phyloP scores from a whole-genome alignment of 192 early-diverging fungal genomes.

The Gigaspora rosea region DNA sequence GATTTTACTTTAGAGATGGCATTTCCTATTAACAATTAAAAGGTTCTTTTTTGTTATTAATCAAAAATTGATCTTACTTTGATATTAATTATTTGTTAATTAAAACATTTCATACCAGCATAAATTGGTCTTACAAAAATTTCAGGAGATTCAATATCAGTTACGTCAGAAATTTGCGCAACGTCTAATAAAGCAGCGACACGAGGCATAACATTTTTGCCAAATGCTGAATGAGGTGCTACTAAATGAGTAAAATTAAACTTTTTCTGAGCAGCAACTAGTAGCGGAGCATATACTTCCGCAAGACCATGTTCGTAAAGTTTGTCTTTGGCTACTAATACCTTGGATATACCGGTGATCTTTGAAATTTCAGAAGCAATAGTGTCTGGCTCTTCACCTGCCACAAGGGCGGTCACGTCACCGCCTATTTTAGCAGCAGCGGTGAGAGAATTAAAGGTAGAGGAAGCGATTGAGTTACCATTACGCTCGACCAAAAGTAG shows the following conservation, averaged over 20 bases:
- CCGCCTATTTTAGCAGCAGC: conserved; percentile 82
- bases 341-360: conserved; percentile 73
- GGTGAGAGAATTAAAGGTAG: conserved; percentile 84
- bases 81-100: background rate
- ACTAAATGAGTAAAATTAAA: conserved; percentile 81
- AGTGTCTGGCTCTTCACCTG: conserved; percentile 68
- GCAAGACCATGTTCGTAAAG: conserved; percentile 78
- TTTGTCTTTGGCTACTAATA: conserved; percentile 82
- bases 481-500: conserved; percentile 91
- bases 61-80: background rate
- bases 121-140: conserved; percentile 97
- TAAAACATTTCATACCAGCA: conserved; percentile 64
- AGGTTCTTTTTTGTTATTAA: background rate
- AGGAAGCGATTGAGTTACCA: conserved; percentile 65
- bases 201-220: conserved; percentile 95
- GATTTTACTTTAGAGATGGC: conserved; percentile 96
- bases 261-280: conserved; percentile 73
- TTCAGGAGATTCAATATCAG: conserved; percentile 73
- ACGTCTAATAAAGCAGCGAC: conserved; percentile 90
- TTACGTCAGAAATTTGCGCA: conserved; percentile 88
- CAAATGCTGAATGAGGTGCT: conserved; percentile 84
- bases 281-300: conserved; percentile 76
- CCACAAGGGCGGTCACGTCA: conserved; percentile 87
- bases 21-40: conserved; percentile 61
- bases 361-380: conserved; percentile 66